These are phyloP conservation scores for Thyridium curvatum DNA, from an alignment of 2,329 filamentous ascomycete genomes.

Conservation along the genomic window DNA sequence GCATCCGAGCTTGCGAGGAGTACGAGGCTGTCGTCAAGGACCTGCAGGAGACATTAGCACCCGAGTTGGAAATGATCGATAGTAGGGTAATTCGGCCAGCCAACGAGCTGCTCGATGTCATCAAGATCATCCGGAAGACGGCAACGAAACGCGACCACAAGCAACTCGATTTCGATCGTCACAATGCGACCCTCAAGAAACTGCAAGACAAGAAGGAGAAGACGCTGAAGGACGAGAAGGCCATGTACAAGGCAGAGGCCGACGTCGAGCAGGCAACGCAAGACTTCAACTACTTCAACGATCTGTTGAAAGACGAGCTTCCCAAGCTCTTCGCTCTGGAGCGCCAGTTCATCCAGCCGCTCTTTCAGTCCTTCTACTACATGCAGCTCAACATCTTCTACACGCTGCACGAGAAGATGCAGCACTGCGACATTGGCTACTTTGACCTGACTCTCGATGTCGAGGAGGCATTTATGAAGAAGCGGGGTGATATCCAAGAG, in stretches of 20 bases:
- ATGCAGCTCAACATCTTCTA: constrained; percentile 99
- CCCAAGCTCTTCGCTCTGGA: constrained; percentile 88
- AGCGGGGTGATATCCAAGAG: constrained; percentile 83
- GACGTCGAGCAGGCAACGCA: constrained; percentile 88
- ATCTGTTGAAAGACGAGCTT: constrained; percentile 90
- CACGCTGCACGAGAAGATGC: constrained; percentile 96
- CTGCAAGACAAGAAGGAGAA: constrained; percentile 97
- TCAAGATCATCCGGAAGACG: constrained; percentile 91
- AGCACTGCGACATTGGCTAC: constrained; percentile 93
- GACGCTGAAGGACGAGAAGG: constrained; percentile 93
- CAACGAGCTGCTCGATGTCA: constrained; percentile 86
- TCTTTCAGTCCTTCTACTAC: constrained; percentile 99
- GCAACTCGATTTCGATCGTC: constrained; percentile 91
- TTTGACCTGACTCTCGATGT: constrained; percentile 90
- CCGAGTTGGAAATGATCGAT: constrained; percentile 97
- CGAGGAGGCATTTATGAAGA: constrained; percentile 83
- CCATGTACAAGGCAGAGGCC: constrained; percentile 89
- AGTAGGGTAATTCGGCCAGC: constrained; percentile 84
- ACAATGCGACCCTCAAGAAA: constrained; percentile 79
- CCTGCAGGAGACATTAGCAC: constrained; percentile 78
- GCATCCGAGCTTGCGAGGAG: constrained; percentile 91
- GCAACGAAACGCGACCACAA: constrained; percentile 92
- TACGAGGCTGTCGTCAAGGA: constrained; percentile 90
- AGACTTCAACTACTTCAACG: constrained; percentile 97
- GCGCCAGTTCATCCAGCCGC: constrained; percentile 87